Evolutionary conservation across 495 filamentous ascomycete species (phyloP), one percentile per base, ranked within the genome.

Genomic region (Annulohypoxylon bovei): DNA sequence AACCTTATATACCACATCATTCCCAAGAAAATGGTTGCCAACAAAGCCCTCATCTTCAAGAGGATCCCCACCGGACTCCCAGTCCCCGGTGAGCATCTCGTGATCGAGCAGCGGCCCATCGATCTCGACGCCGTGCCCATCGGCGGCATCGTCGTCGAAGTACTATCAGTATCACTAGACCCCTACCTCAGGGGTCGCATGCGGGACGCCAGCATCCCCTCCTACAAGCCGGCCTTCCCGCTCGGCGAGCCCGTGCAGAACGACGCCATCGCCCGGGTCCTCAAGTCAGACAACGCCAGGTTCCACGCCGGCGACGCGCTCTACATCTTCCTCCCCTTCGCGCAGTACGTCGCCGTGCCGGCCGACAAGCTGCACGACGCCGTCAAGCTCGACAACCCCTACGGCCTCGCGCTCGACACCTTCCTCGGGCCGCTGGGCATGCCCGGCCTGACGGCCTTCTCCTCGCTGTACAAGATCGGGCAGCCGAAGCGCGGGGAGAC

Each of bases 401-500:
- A 88, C 62, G 84, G 86, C 25, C 78, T 93, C 9, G 88, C 91
- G 40, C 76, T 85, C 0, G 87, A 85, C 55, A 60, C 83, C 53
- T 91, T 90, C 73, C 70, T 92, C 11, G 91, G 92, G 11, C 85
- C 91, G 12, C 82, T 97, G 22, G 93, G 93, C 27, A 94, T 95
- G 92, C 90, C 92, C 1, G 93, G 93, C 20, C 78, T 96, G 72
- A 94, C 92, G 1, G 92, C 89, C 6, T 97, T 91, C 81, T 90
- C 87, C 2, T 91, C 90, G 0, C 86, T 94, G 68, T 90, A 94
- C 76, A 88, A 91, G 73, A 94, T 97, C 61, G 92, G 92, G 0
- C 79, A 91, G 84, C 93, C 93, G 35, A 90, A 92, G 81, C 90
- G 90, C 81, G 93, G 93, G 37, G 91, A 96, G 83, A 94, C 91